Conservation (phyloP, 2,329 filamentous ascomycete genomes). For the Xylaria sp. region DNA sequence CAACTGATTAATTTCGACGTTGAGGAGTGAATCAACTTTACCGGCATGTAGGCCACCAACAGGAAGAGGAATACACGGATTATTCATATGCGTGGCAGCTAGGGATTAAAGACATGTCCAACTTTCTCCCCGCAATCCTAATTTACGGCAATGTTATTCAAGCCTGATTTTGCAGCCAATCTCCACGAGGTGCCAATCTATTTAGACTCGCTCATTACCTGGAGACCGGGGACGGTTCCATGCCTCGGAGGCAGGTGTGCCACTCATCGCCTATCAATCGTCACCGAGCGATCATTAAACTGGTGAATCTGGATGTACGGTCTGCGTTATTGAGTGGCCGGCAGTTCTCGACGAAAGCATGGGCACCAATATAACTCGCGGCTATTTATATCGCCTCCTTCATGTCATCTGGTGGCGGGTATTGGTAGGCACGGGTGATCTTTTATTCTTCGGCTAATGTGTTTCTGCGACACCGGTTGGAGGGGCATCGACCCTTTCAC, state of each 20-base stretch:
- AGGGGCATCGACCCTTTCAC: background rate
- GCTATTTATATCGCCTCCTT: constrained; percentile 22
- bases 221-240: constrained; percentile 5
- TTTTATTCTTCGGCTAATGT: constrained; percentile 27
- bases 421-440: constrained; percentile 9
- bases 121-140: constrained; percentile 24
- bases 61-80: constrained; percentile 4
- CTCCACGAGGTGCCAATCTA: constrained; percentile 28
- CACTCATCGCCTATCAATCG: background rate
- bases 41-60: background rate
- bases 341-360: constrained; percentile 17
- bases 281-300: constrained; percentile 13
- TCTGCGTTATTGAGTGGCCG: constrained; percentile 1
- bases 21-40: constrained; percentile 1
- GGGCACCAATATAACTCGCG: constrained; percentile 20
- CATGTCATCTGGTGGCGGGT: background rate
- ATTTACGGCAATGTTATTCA: constrained; percentile 31
- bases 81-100: constrained; percentile 14
- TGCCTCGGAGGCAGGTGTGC: constrained; percentile 19
- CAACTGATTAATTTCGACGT: background rate
- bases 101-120: background rate
- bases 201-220: constrained; percentile 29
- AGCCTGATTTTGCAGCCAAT: constrained; percentile 37
- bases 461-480: constrained; percentile 21
- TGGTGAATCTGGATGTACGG: constrained; percentile 1